Conservation (phyloP, 2,329 filamentous ascomycete genomes). For the Aspergillus jensenii region DNA sequence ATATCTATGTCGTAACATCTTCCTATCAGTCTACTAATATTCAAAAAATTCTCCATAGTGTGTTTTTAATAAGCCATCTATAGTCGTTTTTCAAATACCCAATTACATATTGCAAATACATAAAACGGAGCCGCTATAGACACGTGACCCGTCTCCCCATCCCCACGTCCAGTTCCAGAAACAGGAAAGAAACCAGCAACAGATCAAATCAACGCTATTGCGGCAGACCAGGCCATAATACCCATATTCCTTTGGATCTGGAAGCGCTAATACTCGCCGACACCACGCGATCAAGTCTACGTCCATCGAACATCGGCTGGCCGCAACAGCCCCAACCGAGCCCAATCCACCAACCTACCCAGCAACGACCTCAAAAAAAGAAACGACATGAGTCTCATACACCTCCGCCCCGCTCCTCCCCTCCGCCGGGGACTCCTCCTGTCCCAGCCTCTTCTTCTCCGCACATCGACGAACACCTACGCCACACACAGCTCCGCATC, state of each 20-base stretch:
- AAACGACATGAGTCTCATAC: constrained; percentile 15
- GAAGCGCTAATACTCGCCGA: constrained; percentile 4
- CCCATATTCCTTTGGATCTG: neutral
- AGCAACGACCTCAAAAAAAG: neutral
- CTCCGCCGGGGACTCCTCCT: constrained; percentile 19
- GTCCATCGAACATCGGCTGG: constrained; percentile 18
- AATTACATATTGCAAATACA: constrained; percentile 21
- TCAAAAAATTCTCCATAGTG: neutral
- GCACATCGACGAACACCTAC: constrained; percentile 20
- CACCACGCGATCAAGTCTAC: neutral
- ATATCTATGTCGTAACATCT: neutral
- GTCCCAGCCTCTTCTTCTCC: constrained; percentile 38
- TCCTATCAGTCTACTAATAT: neutral
- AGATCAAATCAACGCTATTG: neutral
- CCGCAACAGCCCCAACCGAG: constrained; percentile 1
- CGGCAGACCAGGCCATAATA: neutral
- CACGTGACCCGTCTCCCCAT: constrained; percentile 22
- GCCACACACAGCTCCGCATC: constrained; percentile 55
- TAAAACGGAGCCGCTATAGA: neutral
- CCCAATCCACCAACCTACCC: neutral
- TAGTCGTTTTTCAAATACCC: neutral
- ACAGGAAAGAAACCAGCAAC: constrained; percentile 2
- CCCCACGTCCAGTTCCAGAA: constrained; percentile 15
- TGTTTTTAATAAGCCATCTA: neutral
- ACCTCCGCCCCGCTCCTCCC: constrained; percentile 14